A percentile compares a stretch with the other conserved stretches of the same genome.
These are phyloP conservation scores for Barbatosphaeria neglecta DNA, from an alignment of 495 filamentous ascomycete species.

Conservation along the genomic window DNA sequence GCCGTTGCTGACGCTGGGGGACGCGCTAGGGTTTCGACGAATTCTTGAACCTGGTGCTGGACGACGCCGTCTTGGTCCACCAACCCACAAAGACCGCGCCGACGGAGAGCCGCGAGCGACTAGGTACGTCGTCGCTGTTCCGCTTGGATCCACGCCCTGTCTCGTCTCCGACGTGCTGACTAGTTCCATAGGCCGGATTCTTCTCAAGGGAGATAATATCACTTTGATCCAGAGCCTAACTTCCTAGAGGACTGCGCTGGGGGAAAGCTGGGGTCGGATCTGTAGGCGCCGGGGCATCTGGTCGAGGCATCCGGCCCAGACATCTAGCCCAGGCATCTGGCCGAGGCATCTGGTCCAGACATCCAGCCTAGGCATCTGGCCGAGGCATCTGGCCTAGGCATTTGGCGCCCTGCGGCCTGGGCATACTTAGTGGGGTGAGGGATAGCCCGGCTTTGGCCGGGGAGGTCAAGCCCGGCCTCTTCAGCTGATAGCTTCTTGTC, in stretches of 20 bases:
- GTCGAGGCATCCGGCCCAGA: too few species aligned
- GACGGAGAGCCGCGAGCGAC: constrained; percentile 61
- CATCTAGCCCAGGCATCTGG: too few species aligned
- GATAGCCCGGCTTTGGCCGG: too few species aligned
- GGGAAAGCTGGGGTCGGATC: not conserved
- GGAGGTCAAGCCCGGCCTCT: too few species aligned
- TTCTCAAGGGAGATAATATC: constrained; percentile 96
- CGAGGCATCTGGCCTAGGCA: too few species aligned
- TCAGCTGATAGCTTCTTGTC: too few species aligned
- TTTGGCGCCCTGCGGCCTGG: too few species aligned
- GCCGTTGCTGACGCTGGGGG: not conserved
- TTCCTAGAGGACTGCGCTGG: not conserved
- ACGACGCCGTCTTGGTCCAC: constrained; percentile 87
- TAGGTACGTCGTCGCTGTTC: constrained; percentile 52
- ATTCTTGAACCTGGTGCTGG: constrained; percentile 97
- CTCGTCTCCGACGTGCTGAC: constrained; percentile 13
- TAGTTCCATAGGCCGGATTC: constrained; percentile 64
- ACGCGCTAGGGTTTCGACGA: constrained; percentile 54
- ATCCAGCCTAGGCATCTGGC: too few species aligned
- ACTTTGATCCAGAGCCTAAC: constrained; percentile 74
- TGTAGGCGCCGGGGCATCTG: not conserved
- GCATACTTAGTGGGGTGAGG: too few species aligned
- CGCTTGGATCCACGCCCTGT: not conserved
- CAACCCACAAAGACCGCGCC: constrained; percentile 64
- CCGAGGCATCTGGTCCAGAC: too few species aligned